These are phyloP conservation scores for Neurospora sp. DNA, from an alignment of 495 filamentous ascomycete genomes.

Conservation along the genomic window DNA sequence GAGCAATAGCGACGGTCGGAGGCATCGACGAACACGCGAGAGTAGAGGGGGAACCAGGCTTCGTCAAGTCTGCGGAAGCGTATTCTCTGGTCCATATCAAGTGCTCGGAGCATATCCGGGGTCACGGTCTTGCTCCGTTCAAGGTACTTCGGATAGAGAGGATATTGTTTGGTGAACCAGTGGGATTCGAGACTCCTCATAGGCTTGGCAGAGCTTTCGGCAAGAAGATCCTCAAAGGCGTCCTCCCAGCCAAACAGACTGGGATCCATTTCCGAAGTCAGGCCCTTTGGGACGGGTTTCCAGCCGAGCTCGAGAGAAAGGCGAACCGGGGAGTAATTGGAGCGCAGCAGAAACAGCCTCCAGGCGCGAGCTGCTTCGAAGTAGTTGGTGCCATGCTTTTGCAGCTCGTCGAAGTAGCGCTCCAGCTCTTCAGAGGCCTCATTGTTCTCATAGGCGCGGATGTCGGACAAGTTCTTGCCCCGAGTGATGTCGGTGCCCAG, in stretches of 20 bases:
- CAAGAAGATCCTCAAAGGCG: slow-evolving; percentile 34
- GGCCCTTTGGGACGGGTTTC: slow-evolving; percentile 18
- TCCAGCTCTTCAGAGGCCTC: slow-evolving; percentile 1
- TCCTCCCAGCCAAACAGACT: slow-evolving; percentile 26
- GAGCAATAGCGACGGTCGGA: slow-evolving; percentile 1
- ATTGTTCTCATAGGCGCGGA: neutral
- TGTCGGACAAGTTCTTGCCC: neutral
- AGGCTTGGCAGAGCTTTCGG: slow-evolving; percentile 15
- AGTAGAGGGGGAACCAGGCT: slow-evolving; percentile 8
- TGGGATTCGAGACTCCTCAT: slow-evolving; percentile 3
- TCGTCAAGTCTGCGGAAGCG: slow-evolving; percentile 1
- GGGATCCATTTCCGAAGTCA: slow-evolving; percentile 11
- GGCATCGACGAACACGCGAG: neutral
- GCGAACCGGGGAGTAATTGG: slow-evolving; percentile 28
- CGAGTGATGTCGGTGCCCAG: neutral
- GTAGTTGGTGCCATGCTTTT: slow-evolving; percentile 1
- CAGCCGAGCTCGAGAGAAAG: slow-evolving; percentile 14
- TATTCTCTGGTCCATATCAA: slow-evolving; percentile 7
- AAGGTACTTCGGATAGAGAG: neutral
- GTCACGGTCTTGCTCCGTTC: neutral
- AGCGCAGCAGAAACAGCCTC: slow-evolving; percentile 11
- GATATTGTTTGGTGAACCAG: slow-evolving; percentile 2
- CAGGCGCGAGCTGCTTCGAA: slow-evolving; percentile 5
- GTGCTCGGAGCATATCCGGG: neutral
- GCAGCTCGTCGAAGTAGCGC: slow-evolving; percentile 2